Percentiles rank a stretch among this genome's conserved stretches.
Evolutionary conservation across 1,139 yeast species (phyloP).

Genomic region (Candida buenavistaensis): DNA sequence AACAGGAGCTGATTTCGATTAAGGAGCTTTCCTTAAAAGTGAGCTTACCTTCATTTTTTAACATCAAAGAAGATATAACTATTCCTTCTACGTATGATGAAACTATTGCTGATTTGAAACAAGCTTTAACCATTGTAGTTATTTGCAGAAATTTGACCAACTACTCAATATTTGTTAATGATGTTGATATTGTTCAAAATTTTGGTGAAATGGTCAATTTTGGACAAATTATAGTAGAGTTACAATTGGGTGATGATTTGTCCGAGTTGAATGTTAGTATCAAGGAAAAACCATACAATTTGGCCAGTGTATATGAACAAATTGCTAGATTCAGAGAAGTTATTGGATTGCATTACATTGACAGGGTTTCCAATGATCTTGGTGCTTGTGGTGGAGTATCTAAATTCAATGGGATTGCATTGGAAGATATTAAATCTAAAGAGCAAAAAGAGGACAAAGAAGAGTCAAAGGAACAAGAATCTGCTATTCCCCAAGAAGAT

Average conservation of each 20-base stretch:
- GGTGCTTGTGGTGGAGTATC: conserved; percentile 29
- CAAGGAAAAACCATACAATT: conserved; percentile 39
- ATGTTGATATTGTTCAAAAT: conserved; percentile 29
- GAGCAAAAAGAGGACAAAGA: conserved; percentile 11
- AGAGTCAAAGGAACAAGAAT: conserved; percentile 12
- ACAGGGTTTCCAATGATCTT: conserved; percentile 25
- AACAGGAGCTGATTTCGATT: conserved; percentile 14
- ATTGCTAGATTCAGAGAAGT: conserved; percentile 44
- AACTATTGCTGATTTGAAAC: conserved; percentile 57
- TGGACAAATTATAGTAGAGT: conserved; percentile 27
- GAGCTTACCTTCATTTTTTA: conserved; percentile 32
- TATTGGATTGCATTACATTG: conserved; percentile 45
- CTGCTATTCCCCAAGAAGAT: conserved; percentile 20
- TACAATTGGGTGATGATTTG: conserved; percentile 21
- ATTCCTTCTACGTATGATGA: conserved; percentile 36
- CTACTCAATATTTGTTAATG: conserved; percentile 49
- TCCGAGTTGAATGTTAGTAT: conserved; percentile 22
- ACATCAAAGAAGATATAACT: conserved; percentile 15
- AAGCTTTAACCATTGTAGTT: conserved; percentile 55
- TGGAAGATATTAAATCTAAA: conserved; percentile 22
- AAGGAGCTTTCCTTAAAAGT: conserved; percentile 29
- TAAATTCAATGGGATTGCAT: conserved; percentile 31
- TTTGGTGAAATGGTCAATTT: conserved; percentile 37
- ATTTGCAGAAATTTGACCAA: conserved; percentile 61
- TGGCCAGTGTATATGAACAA: conserved; percentile 41